These are phyloP conservation scores for Wickerhamomyces sp. DNA, from an alignment of 1,139 yeast genomes.

Conservation along the genomic window DNA sequence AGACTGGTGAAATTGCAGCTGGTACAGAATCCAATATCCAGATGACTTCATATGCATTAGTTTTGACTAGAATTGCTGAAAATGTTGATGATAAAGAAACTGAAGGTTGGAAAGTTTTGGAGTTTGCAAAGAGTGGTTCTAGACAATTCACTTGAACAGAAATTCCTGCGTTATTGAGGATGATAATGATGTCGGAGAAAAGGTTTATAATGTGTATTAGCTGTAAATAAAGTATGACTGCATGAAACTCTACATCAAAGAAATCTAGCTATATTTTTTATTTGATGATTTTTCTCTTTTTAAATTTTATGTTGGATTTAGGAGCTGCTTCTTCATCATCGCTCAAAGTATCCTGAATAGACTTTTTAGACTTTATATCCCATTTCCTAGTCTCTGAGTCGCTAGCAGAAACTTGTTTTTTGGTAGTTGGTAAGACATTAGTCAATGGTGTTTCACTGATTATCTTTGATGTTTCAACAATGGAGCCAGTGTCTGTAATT, in stretches of 20 bases:
- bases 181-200: too few species aligned
- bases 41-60: conserved; percentile 94
- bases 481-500: too few species aligned
- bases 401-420: conserved; percentile 1
- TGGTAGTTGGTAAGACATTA: not conserved
- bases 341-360: conserved; percentile 5
- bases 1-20: conserved; percentile 93
- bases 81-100: conserved; percentile 86
- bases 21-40: conserved; percentile 94
- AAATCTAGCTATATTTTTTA: not conserved
- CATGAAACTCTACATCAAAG: conserved; percentile 1
- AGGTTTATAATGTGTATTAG: not conserved
- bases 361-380: conserved; percentile 11
- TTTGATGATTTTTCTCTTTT: conserved; percentile 15
- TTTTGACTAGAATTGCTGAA: conserved; percentile 87
- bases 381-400: conserved; percentile 13
- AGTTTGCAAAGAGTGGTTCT: conserved; percentile 91
- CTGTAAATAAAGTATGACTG: conserved; percentile 7
- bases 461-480: too few species aligned
- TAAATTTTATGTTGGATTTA: conserved; percentile 9
- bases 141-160: conserved; percentile 68
- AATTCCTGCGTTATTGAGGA: not conserved
- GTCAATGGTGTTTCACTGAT: too few species aligned
- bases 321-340: conserved; percentile 10
- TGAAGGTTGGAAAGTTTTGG: conserved; percentile 96